These are phyloP conservation scores for Dothideomycetes sp. DNA, from an alignment of 2,329 filamentous ascomycete genomes.

Conservation along the genomic window DNA sequence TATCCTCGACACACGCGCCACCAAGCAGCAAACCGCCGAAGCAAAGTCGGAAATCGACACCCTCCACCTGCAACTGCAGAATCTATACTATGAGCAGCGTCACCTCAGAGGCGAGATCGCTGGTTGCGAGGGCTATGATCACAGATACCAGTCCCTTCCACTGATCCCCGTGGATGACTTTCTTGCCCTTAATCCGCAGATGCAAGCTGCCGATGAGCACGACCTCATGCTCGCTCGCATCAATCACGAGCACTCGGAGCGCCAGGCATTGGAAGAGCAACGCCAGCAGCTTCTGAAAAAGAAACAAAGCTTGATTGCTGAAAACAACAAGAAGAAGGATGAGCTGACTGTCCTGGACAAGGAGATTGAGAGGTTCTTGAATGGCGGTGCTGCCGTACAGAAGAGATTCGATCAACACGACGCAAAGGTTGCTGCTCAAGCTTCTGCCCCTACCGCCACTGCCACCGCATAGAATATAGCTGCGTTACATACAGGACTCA, in stretches of 20 bases:
- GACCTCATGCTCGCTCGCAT: slow-evolving; percentile 83
- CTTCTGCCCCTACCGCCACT: not conserved
- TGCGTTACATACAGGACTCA: no score
- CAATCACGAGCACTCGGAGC: slow-evolving; percentile 76
- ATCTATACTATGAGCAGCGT: slow-evolving; percentile 90
- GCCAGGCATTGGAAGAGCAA: slow-evolving; percentile 75
- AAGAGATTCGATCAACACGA: slow-evolving; percentile 10
- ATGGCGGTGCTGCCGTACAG: slow-evolving; percentile 44
- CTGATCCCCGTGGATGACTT: slow-evolving; percentile 79
- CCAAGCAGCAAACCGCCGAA: slow-evolving; percentile 77
- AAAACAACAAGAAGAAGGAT: slow-evolving; percentile 88
- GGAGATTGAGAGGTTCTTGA: slow-evolving; percentile 88
- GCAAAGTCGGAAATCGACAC: slow-evolving; percentile 83
- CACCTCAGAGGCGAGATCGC: slow-evolving; percentile 83
- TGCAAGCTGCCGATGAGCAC: slow-evolving; percentile 61
- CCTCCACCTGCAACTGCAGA: slow-evolving; percentile 85
- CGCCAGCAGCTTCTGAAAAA: slow-evolving; percentile 52
- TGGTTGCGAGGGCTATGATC: slow-evolving; percentile 83
- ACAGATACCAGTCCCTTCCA: slow-evolving; percentile 79
- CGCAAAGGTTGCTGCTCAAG: slow-evolving; percentile 2
- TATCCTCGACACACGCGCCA: slow-evolving; percentile 69
- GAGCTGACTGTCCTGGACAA: slow-evolving; percentile 84
- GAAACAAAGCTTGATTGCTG: slow-evolving; percentile 57
- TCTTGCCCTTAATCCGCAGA: slow-evolving; percentile 62
- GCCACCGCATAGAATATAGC: not conserved